These are phyloP conservation scores for Clitopilus hobsonii DNA, from an alignment of 768 basidiomycete genomes.

Conservation along the genomic window DNA sequence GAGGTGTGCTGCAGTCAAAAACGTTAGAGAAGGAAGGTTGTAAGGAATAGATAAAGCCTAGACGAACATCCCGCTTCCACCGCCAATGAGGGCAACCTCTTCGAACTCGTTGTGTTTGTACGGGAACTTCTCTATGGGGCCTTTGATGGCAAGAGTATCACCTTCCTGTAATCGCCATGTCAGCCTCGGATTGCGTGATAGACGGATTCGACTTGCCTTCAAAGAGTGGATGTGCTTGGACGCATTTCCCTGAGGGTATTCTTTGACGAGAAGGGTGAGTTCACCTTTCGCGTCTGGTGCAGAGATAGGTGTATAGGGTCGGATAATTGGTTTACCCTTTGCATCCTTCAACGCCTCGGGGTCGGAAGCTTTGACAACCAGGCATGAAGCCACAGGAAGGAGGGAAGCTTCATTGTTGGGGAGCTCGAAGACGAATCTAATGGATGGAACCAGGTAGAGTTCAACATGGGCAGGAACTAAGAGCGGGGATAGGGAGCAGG, in stretches of 20 bases:
- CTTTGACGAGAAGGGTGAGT: conserved; percentile 80
- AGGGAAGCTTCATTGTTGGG: conserved; percentile 75
- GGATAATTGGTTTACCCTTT: conserved; percentile 84
- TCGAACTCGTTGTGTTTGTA: conserved; percentile 87
- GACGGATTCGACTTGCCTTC: conserved; percentile 33
- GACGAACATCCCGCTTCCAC: conserved; percentile 87
- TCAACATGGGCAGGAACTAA: neutral
- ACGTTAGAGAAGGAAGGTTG: neutral
- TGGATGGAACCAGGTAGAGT: neutral
- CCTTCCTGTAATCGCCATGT: conserved; percentile 43
- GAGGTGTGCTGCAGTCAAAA: conserved; percentile 54
- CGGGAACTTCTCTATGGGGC: conserved; percentile 83
- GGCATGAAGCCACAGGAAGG: conserved; percentile 73
- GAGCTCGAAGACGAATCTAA: conserved; percentile 75
- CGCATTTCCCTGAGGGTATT: conserved; percentile 76
- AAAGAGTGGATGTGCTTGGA: conserved; percentile 80
- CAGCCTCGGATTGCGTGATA: neutral
- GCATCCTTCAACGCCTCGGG: conserved; percentile 57
- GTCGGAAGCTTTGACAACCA: conserved; percentile 73
- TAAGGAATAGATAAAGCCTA: conserved; percentile 1
- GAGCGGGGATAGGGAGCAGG: neutral
- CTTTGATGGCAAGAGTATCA: conserved; percentile 82
- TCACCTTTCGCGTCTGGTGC: conserved; percentile 70
- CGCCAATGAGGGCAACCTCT: conserved; percentile 84
- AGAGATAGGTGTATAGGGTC: conserved; percentile 94